Evolutionary conservation across 805 yeast species (phyloP), one percentile per base, ranked within the genome.

Genomic region (Pichia deserticola): DNA sequence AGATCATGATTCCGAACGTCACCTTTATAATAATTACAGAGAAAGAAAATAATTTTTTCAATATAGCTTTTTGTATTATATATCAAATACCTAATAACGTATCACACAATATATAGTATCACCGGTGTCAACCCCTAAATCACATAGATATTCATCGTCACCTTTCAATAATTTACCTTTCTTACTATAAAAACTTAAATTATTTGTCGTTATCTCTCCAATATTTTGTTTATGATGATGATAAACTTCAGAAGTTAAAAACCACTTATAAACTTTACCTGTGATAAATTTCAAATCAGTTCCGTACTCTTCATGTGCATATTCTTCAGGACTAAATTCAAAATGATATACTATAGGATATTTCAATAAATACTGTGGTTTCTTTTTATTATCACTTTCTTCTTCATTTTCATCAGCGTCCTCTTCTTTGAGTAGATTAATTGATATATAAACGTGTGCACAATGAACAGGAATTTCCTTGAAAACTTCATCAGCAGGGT

Each of bases 251-350:
- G 70, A 68, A 47, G 78, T 79, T 50, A 74, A 72, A 56, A 84
- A 77, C 53, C 86, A 70, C 39, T 72, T 67, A 36, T 81, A 74
- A 3, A 82, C 66, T 60, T 81, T 84, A 1, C 64, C 56, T 53
- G 89, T 75, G 49, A 89, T 71, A 54, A 82, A 79, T 15, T 71
- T 75, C 35, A 90, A 72, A 20, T 82, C 77, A 9, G 90, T 79
- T 1, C 95, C 95, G 45, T 72, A 75, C 51, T 79, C 90, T 5
- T 82, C 84, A 50, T 86, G 78, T 52, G 79, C 80, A 60, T 79
- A 86, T 58, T 87, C 95, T 57, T 84, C 90, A 0, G 95, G 93
- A 33, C 86, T 79, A 64, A 87, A 87, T 61, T 86, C 95, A 56
- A 85, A 74, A 62, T 85, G 86, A 61, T 82, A 86, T 29, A 69